These are phyloP conservation scores for Colletotrichum sp. DNA, from an alignment of 2,329 filamentous ascomycete genomes.

Conservation along the genomic window DNA sequence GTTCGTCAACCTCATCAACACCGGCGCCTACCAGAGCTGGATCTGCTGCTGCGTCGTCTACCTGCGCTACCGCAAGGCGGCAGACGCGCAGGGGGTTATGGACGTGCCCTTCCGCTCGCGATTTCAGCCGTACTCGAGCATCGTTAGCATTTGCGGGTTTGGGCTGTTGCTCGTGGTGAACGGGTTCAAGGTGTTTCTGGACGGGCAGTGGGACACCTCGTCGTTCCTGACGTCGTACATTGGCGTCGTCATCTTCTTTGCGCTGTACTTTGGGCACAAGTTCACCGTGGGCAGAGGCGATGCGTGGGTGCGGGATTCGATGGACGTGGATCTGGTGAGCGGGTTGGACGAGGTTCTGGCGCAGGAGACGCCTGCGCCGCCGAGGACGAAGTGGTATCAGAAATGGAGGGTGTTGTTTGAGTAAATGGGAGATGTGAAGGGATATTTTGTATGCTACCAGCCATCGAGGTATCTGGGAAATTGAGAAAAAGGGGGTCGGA, in stretches of 20 bases:
- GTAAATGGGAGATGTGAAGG: background rate
- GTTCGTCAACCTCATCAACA: constrained; percentile 60
- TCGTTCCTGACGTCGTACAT: constrained; percentile 70
- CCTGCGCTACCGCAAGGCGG: constrained; percentile 61
- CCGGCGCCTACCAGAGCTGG: constrained; percentile 59
- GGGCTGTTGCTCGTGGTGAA: constrained; percentile 68
- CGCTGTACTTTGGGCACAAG: constrained; percentile 61
- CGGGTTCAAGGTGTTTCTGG: constrained; percentile 71
- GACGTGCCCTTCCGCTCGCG: background rate
- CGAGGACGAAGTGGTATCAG: background rate
- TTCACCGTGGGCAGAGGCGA: background rate
- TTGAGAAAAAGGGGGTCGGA: background rate
- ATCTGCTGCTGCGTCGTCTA: constrained; percentile 59
- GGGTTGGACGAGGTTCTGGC: background rate
- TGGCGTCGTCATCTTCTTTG: constrained; percentile 66
- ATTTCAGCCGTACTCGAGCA: background rate
- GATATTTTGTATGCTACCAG: background rate
- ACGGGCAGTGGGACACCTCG: constrained; percentile 59
- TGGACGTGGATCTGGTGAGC: background rate
- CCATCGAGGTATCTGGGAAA: background rate
- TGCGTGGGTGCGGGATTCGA: background rate
- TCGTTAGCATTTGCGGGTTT: background rate
- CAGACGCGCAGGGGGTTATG: accelerated
- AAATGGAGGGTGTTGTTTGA: background rate
- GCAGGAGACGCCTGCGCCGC: background rate